phyloP scores from a whole-genome alignment of 2,329 filamentous ascomycete species.

The Aspergillus bombycis region DNA sequence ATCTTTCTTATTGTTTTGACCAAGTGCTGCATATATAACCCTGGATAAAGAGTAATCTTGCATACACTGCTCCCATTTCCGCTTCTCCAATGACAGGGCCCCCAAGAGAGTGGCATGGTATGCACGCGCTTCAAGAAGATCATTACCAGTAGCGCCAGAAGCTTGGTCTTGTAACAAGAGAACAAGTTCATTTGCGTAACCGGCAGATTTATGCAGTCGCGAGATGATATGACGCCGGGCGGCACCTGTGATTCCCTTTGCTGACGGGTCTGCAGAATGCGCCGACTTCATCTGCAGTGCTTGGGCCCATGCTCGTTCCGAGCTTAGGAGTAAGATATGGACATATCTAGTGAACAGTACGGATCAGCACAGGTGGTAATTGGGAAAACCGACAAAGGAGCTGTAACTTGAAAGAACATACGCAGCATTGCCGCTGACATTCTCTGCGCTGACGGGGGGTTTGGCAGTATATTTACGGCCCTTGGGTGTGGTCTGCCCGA shows the following conservation, averaged over 20 bases:
- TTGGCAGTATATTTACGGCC: conserved; percentile 82
- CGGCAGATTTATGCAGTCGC: conserved; percentile 77
- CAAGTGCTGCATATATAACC: conserved; percentile 79
- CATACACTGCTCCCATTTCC: conserved; percentile 79
- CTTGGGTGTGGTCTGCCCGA: conserved; percentile 81
- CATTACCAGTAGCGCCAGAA: conserved; percentile 66
- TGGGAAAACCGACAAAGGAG: not conserved
- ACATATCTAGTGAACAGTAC: conserved; percentile 61
- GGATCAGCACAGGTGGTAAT: not conserved
- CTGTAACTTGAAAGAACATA: conserved; percentile 50
- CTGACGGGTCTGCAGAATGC: conserved; percentile 72
- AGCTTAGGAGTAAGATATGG: conserved; percentile 77
- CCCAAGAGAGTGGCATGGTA: conserved; percentile 79
- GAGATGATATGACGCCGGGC: conserved; percentile 88
- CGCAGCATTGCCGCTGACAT: conserved; percentile 76
- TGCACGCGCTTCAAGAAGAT: conserved; percentile 82
- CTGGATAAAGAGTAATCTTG: conserved; percentile 74
- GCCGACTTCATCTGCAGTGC: conserved; percentile 91
- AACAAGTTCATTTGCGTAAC: conserved; percentile 69
- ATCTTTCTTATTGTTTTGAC: conserved; percentile 67
- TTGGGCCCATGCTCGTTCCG: conserved; percentile 92
- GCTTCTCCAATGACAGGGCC: conserved; percentile 81
- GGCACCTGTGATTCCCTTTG: conserved; percentile 75
- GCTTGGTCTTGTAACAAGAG: conserved; percentile 65
- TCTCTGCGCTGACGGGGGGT: conserved; percentile 69